Base-by-base conservation (phyloP, 1,139 yeast species). In the Zhuliangozyma blackwelliae region DNA sequence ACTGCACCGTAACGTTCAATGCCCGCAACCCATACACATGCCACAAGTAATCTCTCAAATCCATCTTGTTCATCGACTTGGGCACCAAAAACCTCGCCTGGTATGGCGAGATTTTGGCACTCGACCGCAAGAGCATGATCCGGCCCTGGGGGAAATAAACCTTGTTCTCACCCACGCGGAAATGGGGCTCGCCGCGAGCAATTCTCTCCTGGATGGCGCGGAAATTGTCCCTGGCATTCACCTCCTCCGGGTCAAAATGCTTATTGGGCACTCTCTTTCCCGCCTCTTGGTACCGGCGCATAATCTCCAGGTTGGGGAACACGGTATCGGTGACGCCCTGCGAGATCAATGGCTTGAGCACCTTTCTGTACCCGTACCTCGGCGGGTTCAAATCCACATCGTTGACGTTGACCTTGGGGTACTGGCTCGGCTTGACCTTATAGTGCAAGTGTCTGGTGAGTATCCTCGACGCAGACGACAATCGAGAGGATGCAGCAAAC, bases 71-170 rank as follows among this genome's bases (percentile, higher is more conserved):
- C 72, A 89, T 88, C 42, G 86, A 78, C 55, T 87, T 79, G 20
- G 97, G 97, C 25, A 90, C 97, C 48, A 86, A 77, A 57, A 90
- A 90, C 61, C 88, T 89, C 35, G 97, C 97, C 61, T 89, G 97
- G 63, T 82, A 88, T 36, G 97, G 97, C 1, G 96, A 86, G 61
- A 87, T 95, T 56, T 87, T 87, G 19, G 97, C 96, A 54, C 85
- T 85, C 33, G 96, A 95, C 55, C 95, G 75, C 46, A 90, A 66
- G 31, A 90, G 68, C 37, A 85, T 77, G 29, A 90, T 69, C 46
- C 94, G 72, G 2, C 95, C 96, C 47, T 80, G 79, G 27, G 97
- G 97, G 60, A 90, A 83, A 57, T 77, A 88, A 11, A 84, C 67
- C 46, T 82, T 68, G 48, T 74, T 77, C 5, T 75, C 80, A 51